Evolutionary conservation across 768 basidiomycete genomes (phyloP).

Genomic region (Hydnomerulius pinastri): DNA sequence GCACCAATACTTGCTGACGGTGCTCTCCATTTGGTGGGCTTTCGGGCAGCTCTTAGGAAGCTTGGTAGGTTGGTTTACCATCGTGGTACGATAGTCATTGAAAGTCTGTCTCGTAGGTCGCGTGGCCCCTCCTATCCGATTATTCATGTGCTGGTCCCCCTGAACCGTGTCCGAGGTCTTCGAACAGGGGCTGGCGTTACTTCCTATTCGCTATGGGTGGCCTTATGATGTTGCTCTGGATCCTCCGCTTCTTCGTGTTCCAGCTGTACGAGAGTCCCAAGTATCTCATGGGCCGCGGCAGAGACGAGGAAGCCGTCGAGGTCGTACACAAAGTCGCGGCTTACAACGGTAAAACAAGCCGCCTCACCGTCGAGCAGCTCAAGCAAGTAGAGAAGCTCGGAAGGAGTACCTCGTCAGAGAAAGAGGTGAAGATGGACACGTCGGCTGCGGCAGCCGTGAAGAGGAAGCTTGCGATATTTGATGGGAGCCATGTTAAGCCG

Average conservation of each 20-base stretch:
- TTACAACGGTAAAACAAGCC: conserved; percentile 54
- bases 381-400: conserved; percentile 16
- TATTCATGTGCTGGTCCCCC: conserved; percentile 54
- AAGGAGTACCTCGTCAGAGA: conserved; percentile 9
- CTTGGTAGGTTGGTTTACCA: conserved; percentile 29
- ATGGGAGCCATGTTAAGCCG: conserved; percentile 44
- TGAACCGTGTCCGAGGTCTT: conserved; percentile 52
- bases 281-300: conserved; percentile 69
- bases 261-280: conserved; percentile 69
- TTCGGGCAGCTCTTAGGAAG: conserved; percentile 69
- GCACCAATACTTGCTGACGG: conserved; percentile 74
- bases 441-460: conserved; percentile 38
- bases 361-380: conserved; percentile 55
- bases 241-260: conserved; percentile 67
- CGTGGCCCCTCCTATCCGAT: conserved; percentile 74
- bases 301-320: conserved; percentile 60
- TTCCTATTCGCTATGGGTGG: conserved; percentile 75
- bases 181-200: conserved; percentile 77
- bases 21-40: conserved; percentile 81
- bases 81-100: not conserved
- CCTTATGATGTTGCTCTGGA: conserved; percentile 62
- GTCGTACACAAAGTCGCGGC: conserved; percentile 62
- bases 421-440: conserved; percentile 30
- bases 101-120: conserved; percentile 43
- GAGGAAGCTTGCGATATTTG: conserved; percentile 43